These are phyloP conservation scores for Ophiobolus disseminans DNA, from an alignment of 2,329 filamentous ascomycete species.

Conservation along the genomic window DNA sequence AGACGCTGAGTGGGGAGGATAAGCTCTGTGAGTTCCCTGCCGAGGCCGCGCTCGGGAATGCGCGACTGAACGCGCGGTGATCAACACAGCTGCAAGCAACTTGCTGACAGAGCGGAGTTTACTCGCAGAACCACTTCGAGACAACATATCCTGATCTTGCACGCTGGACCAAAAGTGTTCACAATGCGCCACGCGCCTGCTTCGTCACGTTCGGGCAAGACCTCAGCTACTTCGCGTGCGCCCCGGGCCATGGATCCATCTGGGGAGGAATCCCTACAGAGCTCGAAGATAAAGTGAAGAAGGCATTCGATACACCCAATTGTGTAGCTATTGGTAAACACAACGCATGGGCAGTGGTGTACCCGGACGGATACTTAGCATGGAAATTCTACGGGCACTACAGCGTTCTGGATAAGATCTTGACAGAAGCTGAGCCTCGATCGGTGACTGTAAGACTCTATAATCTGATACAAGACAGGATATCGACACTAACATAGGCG, in stretches of 20 bases:
- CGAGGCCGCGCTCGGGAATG: conserved; percentile 8
- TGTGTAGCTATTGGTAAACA: conserved; percentile 40
- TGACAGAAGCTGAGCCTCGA: conserved; percentile 33
- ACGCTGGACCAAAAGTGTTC: conserved; percentile 36
- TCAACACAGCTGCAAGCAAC: conserved; percentile 3
- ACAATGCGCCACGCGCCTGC: conserved; percentile 35
- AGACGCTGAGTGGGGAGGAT: conserved; percentile 41
- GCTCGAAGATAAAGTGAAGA: conserved; percentile 43
- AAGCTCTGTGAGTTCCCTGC: conserved; percentile 42
- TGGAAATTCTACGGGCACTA: conserved; percentile 47
- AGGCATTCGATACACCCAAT: conserved; percentile 39
- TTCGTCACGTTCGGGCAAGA: conserved; percentile 44
- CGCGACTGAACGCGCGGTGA: conserved; percentile 13
- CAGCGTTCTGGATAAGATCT: conserved; percentile 33
- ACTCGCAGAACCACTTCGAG: conserved; percentile 42
- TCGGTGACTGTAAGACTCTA: conserved; percentile 38
- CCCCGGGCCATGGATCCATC: conserved; percentile 40
- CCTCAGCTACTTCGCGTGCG: conserved; percentile 41
- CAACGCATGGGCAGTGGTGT: conserved; percentile 44
- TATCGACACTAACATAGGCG: neutral
- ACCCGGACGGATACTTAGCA: conserved; percentile 36
- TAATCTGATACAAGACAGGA: neutral
- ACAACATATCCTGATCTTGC: conserved; percentile 40
- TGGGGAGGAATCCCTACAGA: conserved; percentile 44
- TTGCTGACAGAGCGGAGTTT: conserved; percentile 33